Base-by-base conservation (phyloP, 805 yeast genomes). In the Ogataea ramenticola region DNA sequence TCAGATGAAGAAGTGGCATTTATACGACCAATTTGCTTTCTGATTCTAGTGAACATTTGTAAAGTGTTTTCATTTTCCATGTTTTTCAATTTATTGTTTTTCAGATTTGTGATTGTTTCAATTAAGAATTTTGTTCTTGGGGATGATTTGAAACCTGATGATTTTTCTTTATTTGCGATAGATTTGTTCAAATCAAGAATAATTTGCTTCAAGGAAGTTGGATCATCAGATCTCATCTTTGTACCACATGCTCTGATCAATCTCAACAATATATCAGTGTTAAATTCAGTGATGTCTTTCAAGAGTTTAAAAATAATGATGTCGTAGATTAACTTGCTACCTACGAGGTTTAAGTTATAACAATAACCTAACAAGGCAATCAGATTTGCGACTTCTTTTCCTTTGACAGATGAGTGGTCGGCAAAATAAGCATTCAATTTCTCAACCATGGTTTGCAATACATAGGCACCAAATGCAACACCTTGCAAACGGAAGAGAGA, bases 161-260 rank as follows among this genome's bases (percentile, higher is more conserved):
- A 44, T 12, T 58, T 62, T 17, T 70, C 70, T 15, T 70, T 58
- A 1, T 61, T 58, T 1, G 68, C 52, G 3, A 75, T 61, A 2
- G 73, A 63, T 30, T 66, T 66, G 49, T 82, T 86, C 32, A 84
- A 66, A 36, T 72, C 68, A 3, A 75, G 43, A 12, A 89, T 78
- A 40, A 91, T 89, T 36, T 86, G 90, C 57, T 85, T 89, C 43
- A 93, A 70, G 0, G 96, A 82, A 10, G 74, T 62, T 1, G 98
- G 95, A 59, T 93, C 99, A 60, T 93, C 99, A 4, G 86, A 67
- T 57, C 99, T 79, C 64, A 93, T 76, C 56, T 86, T 87, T 10
- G 80, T 74, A 37, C 99, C 99, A 11, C 89, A 77, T 31, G 79
- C 79, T 41, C 84, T 75, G 19, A 93, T 70, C 17, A 91, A 67